Evolutionary conservation across 2,329 filamentous ascomycete species (phyloP).

Genomic region (Colletotrichum musae): DNA sequence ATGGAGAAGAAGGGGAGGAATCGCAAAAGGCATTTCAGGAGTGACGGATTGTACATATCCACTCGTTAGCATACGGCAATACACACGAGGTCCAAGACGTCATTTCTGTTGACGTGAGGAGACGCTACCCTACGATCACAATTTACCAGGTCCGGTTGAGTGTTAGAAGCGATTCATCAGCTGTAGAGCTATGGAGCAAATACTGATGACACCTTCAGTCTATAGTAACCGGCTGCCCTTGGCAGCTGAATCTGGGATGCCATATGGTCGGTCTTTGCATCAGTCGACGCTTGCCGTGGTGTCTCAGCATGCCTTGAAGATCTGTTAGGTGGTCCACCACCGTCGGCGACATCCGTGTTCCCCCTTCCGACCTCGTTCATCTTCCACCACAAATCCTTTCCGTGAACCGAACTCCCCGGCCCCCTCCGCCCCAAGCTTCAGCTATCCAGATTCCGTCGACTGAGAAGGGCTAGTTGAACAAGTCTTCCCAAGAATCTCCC

Average conservation of each 20-base stretch:
- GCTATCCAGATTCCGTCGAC: not conserved
- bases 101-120: too few species aligned
- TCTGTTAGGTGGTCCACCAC: too few species aligned
- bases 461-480: not conserved
- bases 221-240: not conserved
- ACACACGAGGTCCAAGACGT: too few species aligned
- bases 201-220: not conserved
- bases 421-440: not conserved
- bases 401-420: too few species aligned
- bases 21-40: too few species aligned
- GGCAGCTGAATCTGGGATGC: not conserved
- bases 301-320: too few species aligned
- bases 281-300: not conserved
- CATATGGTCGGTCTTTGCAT: not conserved
- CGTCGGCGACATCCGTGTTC: not conserved
- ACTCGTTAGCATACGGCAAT: too few species aligned
- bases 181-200: not conserved
- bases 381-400: too few species aligned
- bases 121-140: too few species aligned
- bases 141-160: too few species aligned
- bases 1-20: too few species aligned
- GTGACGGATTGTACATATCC: too few species aligned
- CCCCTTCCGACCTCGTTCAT: not conserved
- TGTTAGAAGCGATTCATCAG: not conserved
- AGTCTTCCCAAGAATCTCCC: slow-evolving; percentile 6